Evolutionary conservation across 2,329 filamentous ascomycete species (phyloP).

Genomic region (Alternaria panax): DNA sequence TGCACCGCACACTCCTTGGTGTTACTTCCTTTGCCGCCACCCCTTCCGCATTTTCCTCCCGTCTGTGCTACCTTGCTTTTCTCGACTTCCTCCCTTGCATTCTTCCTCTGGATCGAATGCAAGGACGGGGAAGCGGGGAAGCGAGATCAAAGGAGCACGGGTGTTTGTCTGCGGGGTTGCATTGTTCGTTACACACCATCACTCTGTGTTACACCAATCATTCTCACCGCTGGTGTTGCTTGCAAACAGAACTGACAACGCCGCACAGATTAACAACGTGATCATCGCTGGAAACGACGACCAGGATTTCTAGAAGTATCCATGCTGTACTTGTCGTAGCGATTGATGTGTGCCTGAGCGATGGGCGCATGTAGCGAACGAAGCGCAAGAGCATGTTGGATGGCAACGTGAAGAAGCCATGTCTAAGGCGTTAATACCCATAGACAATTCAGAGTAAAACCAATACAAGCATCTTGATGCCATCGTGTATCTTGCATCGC

Average conservation of each 20-base stretch:
- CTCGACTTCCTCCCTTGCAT: slow-evolving; percentile 19
- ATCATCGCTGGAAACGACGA: slow-evolving; percentile 89
- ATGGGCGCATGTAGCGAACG: not conserved
- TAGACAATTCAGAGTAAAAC: slow-evolving; percentile 10
- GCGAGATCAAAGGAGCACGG: slow-evolving; percentile 13
- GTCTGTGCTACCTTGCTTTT: slow-evolving; percentile 15
- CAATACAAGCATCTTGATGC: slow-evolving; percentile 13
- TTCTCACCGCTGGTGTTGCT: slow-evolving; percentile 12
- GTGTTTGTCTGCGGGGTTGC: slow-evolving; percentile 15
- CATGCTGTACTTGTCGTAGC: slow-evolving; percentile 6
- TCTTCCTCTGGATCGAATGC: slow-evolving; percentile 8
- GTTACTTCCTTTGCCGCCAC: slow-evolving; percentile 12
- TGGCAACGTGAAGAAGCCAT: not conserved
- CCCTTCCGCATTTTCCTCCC: slow-evolving; percentile 17
- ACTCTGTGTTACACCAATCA: slow-evolving; percentile 15
- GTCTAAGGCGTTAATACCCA: slow-evolving; percentile 2
- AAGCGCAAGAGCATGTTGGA: slow-evolving; percentile 1
- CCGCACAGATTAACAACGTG: slow-evolving; percentile 77
- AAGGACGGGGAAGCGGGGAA: slow-evolving; percentile 33
- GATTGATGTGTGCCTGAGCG: slow-evolving; percentile 1
- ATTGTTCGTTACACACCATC: slow-evolving; percentile 30
- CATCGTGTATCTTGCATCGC: not conserved
- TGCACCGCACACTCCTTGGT: slow-evolving; percentile 12
- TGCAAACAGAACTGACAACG: slow-evolving; percentile 17
- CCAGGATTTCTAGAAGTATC: slow-evolving; percentile 73